These are phyloP conservation scores for Vishniacozyma victoriae DNA, from an alignment of 768 basidiomycete genomes.

Conservation along the genomic window DNA sequence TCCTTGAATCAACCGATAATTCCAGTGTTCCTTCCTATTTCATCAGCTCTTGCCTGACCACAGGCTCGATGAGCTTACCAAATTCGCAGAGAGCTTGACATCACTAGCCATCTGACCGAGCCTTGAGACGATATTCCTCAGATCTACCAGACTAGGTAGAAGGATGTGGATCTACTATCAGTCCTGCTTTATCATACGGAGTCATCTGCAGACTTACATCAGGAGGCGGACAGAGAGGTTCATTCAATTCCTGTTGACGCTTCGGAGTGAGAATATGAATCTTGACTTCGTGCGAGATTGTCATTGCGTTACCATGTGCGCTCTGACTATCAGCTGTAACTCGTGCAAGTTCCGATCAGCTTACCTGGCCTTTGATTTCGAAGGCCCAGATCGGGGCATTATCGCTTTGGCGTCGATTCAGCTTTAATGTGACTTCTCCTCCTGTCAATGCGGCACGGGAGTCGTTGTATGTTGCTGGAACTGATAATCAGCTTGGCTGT, in stretches of 20 bases:
- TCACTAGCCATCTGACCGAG: slow-evolving; percentile 36
- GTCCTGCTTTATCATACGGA: not conserved
- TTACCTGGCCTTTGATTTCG: slow-evolving; percentile 38
- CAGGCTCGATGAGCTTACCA: slow-evolving; percentile 16
- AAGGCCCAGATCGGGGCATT: slow-evolving; percentile 41
- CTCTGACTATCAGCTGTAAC: not conserved
- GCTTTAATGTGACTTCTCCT: slow-evolving; percentile 31
- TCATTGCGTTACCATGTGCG: slow-evolving; percentile 11
- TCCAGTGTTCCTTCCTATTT: slow-evolving; percentile 39
- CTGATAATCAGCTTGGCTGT: slow-evolving; percentile 2
- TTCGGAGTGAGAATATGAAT: slow-evolving; percentile 34
- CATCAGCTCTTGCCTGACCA: not conserved
- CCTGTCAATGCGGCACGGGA: not conserved
- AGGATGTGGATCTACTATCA: slow-evolving; percentile 37
- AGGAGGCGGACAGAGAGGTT: slow-evolving; percentile 45
- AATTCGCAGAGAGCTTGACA: slow-evolving; percentile 40
- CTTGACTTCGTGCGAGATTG: slow-evolving; percentile 42
- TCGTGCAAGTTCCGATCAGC: not conserved
- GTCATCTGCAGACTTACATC: slow-evolving; percentile 32
- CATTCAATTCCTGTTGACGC: slow-evolving; percentile 36
- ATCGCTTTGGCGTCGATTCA: slow-evolving; percentile 33
- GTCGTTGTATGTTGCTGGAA: too few species aligned
- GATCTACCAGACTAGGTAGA: slow-evolving; percentile 33
- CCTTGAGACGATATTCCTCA: slow-evolving; percentile 37
- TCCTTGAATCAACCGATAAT: slow-evolving; percentile 20